phyloP scores from a whole-genome alignment of 495 filamentous ascomycete genomes.

The Terfezia boudieri region DNA sequence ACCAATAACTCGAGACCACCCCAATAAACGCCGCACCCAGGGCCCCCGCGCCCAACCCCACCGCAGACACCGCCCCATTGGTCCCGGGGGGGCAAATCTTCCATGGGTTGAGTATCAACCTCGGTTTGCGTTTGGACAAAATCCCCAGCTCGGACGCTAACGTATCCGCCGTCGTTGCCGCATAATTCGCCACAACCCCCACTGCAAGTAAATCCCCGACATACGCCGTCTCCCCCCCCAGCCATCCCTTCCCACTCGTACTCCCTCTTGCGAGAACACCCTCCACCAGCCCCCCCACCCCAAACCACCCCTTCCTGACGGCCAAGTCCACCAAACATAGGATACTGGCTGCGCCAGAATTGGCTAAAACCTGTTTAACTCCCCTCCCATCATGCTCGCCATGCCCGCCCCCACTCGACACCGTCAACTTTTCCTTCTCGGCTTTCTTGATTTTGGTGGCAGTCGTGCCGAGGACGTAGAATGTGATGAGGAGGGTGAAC shows the following conservation, averaged over 20 bases:
- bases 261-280: too few relatives aligned
- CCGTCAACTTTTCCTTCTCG: conserved; percentile 56
- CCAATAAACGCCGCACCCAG: conserved; percentile 54
- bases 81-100: conserved; percentile 67
- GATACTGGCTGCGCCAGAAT: not conserved
- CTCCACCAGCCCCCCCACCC: too few relatives aligned
- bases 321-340: too few relatives aligned
- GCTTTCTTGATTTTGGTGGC: conserved; percentile 83
- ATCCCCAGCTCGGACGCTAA: conserved; percentile 93
- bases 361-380: not conserved
- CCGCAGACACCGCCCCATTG: conserved; percentile 67
- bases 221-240: too few relatives aligned
- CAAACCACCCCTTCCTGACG: too few relatives aligned
- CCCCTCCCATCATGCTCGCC: conserved; percentile 1
- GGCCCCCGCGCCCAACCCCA: conserved; percentile 50
- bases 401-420: conserved; percentile 16
- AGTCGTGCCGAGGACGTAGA: conserved; percentile 65
- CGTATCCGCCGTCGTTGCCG: conserved; percentile 75
- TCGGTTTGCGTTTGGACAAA: conserved; percentile 47
- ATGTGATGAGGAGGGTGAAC: conserved; percentile 57
- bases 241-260: too few relatives aligned
- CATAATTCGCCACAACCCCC: conserved; percentile 55
- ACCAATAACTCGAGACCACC: conserved; percentile 26
- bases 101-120: conserved; percentile 68
- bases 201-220: conserved; percentile 20